phyloP scores from a whole-genome alignment of 768 basidiomycete species.

The Rhizopogon roseolus region DNA sequence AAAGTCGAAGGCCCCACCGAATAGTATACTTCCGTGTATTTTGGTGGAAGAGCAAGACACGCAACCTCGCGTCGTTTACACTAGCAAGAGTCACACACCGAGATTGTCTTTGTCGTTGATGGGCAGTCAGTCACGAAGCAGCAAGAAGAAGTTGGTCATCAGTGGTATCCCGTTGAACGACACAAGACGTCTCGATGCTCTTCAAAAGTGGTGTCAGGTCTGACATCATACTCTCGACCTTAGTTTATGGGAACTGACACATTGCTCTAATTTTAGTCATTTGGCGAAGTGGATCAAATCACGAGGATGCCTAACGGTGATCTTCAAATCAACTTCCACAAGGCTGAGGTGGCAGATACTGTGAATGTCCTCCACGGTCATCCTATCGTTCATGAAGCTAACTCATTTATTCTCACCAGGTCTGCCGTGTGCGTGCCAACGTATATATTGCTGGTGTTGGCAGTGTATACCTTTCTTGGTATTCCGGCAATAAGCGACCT shows the following conservation, averaged over 20 bases:
- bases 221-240: not conserved
- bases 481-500: conserved; percentile 44
- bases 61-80: conserved; percentile 25
- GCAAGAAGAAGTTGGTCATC: conserved; percentile 60
- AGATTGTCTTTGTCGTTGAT: conserved; percentile 30
- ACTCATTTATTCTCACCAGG: conserved; percentile 35
- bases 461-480: conserved; percentile 77
- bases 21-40: conserved; percentile 9
- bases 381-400: conserved; percentile 1
- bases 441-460: conserved; percentile 73
- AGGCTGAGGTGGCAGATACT: conserved; percentile 75
- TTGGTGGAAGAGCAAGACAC: conserved; percentile 21
- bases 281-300: conserved; percentile 74
- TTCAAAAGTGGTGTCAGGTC: conserved; percentile 77
- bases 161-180: conserved; percentile 65
- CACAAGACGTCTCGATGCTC: conserved; percentile 56
- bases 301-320: conserved; percentile 72
- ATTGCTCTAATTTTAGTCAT: conserved; percentile 39
- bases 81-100: conserved; percentile 14
- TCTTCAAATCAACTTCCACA: conserved; percentile 70
- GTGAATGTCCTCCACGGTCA: conserved; percentile 34
- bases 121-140: conserved; percentile 31
- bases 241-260: not conserved
- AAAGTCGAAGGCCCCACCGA: conserved; percentile 13
- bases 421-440: conserved; percentile 73